Conservation (phyloP, 352 stramenopile species). For the Aphanomyces astaci region DNA sequence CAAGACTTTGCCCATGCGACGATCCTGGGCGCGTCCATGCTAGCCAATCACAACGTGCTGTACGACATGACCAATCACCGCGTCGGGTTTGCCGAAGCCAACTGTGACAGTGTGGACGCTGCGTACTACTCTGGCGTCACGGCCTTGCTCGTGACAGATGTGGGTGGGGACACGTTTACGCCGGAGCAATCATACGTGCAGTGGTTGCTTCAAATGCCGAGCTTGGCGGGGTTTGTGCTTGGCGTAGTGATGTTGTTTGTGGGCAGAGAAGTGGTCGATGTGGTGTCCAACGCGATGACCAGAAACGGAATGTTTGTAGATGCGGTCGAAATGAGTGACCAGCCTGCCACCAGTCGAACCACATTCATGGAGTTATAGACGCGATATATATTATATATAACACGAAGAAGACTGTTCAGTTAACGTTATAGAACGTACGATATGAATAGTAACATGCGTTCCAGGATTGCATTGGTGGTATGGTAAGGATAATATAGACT, state of each 20-base stretch:
- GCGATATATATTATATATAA: too few relatives aligned
- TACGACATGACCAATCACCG: conserved; percentile 69
- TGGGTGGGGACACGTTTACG: conserved; percentile 51
- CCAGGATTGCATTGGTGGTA: too few relatives aligned
- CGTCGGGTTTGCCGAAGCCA: conserved; percentile 48
- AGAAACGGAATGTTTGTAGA: neutral
- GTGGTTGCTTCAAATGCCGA: conserved; percentile 29
- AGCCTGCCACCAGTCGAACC: neutral
- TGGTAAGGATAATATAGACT: too few relatives aligned
- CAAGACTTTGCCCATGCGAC: conserved; percentile 46
- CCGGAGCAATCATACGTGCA: conserved; percentile 32
- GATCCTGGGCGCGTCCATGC: conserved; percentile 59
- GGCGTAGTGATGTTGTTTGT: conserved; percentile 35
- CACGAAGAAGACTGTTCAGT: too few relatives aligned
- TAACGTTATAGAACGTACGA: too few relatives aligned
- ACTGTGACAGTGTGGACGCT: conserved; percentile 37
- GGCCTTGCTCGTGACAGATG: conserved; percentile 46
- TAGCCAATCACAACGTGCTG: conserved; percentile 66
- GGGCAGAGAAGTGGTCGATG: conserved; percentile 19
- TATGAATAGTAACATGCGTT: too few relatives aligned
- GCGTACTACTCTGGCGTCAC: conserved; percentile 22
- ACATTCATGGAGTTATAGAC: neutral
- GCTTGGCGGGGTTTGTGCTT: conserved; percentile 27
- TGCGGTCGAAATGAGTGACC: neutral
- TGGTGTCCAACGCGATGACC: neutral